Evolutionary conservation across 805 yeast species (phyloP).

Genomic region (Brettanomyces custersianus): DNA sequence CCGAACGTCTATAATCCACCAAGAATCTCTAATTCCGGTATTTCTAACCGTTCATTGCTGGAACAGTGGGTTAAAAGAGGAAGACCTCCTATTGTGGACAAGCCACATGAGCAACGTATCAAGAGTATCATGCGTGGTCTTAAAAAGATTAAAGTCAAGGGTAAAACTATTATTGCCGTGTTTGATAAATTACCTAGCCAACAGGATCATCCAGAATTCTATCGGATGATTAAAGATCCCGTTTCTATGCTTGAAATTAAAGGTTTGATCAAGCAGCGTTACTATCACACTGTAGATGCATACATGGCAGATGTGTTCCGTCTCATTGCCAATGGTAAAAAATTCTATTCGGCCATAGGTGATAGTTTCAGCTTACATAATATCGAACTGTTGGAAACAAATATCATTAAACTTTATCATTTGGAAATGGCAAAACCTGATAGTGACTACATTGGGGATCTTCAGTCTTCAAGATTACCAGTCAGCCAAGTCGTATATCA

Average conservation of each 20-base stretch:
- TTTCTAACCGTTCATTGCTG: conserved; percentile 17
- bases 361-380: conserved; percentile 51
- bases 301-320: conserved; percentile 70
- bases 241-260: conserved; percentile 66
- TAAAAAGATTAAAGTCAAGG: conserved; percentile 59
- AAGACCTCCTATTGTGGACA: conserved; percentile 84
- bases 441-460: conserved; percentile 53
- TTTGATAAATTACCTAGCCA: conserved; percentile 81
- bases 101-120: conserved; percentile 86
- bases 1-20: conserved; percentile 22
- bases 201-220: conserved; percentile 45
- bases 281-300: conserved; percentile 64
- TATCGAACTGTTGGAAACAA: conserved; percentile 53
- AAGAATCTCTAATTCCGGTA: conserved; percentile 11
- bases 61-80: conserved; percentile 64
- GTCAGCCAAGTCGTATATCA: conserved; percentile 75
- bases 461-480: conserved; percentile 45
- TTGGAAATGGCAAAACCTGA: conserved; percentile 78
- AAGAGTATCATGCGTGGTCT: conserved; percentile 76
- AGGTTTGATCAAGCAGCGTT: conserved; percentile 77
- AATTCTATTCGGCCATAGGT: conserved; percentile 40
- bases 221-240: conserved; percentile 45
- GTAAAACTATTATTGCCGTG: conserved; percentile 33
- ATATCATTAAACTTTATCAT: conserved; percentile 47
- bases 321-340: conserved; percentile 67